Conservation (phyloP, 495 filamentous ascomycete species). For the Penicillium longicatenatum region DNA sequence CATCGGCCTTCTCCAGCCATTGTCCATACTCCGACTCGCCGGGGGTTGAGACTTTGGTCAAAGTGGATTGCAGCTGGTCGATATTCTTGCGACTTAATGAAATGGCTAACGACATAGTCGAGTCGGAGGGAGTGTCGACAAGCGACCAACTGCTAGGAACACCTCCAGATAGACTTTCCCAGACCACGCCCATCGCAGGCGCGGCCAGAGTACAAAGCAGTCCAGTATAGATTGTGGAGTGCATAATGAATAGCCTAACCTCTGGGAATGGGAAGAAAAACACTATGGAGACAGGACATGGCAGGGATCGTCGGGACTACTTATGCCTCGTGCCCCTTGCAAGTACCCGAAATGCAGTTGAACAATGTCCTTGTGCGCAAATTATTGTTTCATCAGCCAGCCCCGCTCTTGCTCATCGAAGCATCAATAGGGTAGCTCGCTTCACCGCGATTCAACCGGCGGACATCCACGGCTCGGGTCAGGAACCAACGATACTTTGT, state of each 20-base stretch:
- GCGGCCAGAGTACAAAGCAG: constrained; percentile 24
- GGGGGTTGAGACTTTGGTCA: constrained; percentile 59
- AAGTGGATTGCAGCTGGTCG: constrained; percentile 54
- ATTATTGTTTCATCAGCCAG: constrained; percentile 3
- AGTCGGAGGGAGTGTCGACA: constrained; percentile 13
- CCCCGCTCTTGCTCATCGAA: constrained; percentile 2
- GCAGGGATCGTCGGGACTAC: constrained; percentile 20
- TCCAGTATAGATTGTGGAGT: constrained; percentile 18
- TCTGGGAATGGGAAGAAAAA: constrained; percentile 1
- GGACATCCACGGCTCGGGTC: constrained; percentile 13
- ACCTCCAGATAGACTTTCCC: constrained; percentile 18
- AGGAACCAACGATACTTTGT: constrained; percentile 3
- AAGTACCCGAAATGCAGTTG: background rate
- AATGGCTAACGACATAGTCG: constrained; percentile 35
- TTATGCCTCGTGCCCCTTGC: constrained; percentile 13
- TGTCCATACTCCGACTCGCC: constrained; percentile 56
- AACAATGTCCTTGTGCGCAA: background rate
- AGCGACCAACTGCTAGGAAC: constrained; percentile 18
- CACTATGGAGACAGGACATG: background rate
- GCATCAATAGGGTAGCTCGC: background rate
- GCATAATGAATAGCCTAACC: constrained; percentile 15
- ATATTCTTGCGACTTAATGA: constrained; percentile 50
- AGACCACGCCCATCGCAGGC: constrained; percentile 21
- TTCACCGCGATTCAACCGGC: constrained; percentile 9
- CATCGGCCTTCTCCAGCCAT: constrained; percentile 53